Conservation (phyloP, 257 asterid species). For the Solanum tacnaense region DNA sequence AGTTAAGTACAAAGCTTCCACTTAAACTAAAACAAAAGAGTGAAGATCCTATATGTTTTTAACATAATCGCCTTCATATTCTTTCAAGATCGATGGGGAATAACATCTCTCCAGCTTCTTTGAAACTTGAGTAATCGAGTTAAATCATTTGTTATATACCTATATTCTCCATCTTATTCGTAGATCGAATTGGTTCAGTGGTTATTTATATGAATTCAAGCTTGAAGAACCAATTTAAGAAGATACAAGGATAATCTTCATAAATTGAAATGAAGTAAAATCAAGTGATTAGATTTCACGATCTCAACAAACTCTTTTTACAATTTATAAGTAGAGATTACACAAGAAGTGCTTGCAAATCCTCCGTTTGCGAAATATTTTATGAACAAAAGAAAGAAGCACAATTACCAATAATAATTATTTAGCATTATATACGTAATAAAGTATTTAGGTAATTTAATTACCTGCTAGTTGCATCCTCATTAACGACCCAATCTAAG, state of each 20-base stretch:
- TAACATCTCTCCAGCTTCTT: neutral
- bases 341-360: neutral
- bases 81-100: neutral
- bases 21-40: neutral
- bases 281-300: neutral
- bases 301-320: neutral
- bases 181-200: neutral
- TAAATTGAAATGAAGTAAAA: neutral
- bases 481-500: slow-evolving; percentile 25
- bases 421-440: neutral
- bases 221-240: neutral
- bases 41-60: neutral
- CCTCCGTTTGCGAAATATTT: neutral
- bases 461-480: neutral
- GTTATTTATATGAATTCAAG: neutral
- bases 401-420: neutral
- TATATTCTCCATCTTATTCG: neutral
- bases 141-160: neutral
- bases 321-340: neutral
- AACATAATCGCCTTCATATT: neutral
- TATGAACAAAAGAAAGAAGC: neutral
- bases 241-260: neutral
- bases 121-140: neutral
- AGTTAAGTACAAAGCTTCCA: neutral
- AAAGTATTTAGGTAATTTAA: neutral